Percentiles rank a stretch among this genome's conserved stretches.
Conservation (phyloP, 306 rosid species). For the Glycine tomentella region DNA sequence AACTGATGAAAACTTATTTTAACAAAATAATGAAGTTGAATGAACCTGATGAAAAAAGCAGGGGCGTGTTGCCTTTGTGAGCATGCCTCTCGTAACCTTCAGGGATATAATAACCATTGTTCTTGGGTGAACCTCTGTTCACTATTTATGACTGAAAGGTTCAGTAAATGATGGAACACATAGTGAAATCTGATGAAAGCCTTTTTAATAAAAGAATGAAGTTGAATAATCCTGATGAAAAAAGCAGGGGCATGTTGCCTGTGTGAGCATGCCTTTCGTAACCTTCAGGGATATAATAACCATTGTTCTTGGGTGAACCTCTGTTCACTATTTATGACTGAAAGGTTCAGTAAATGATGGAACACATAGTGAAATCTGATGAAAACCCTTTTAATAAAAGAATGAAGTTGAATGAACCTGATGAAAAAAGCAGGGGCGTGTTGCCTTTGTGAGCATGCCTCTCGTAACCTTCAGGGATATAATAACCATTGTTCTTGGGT, state of each 20-base stretch:
- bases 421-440: conserved; percentile 59
- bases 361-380: conserved; percentile 38
- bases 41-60: conserved; percentile 57
- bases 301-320: conserved; percentile 88
- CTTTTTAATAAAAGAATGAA: background rate
- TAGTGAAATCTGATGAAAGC: too few relatives aligned
- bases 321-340: conserved; percentile 47
- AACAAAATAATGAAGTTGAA: background rate
- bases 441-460: conserved; percentile 58
- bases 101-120: conserved; percentile 63
- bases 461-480: conserved; percentile 68
- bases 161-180: conserved; percentile 78
- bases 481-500: conserved; percentile 69
- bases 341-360: conserved; percentile 80
- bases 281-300: conserved; percentile 60
- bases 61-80: conserved; percentile 62
- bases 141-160: conserved; percentile 56
- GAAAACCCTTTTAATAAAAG: background rate
- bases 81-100: conserved; percentile 59
- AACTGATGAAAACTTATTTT: too few relatives aligned
- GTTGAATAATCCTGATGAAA: conserved; percentile 46
- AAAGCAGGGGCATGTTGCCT: conserved; percentile 59
- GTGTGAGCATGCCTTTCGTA: conserved; percentile 61
- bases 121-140: conserved; percentile 80
- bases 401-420: conserved; percentile 33